Base-by-base conservation (phyloP, 495 filamentous ascomycete genomes). In the Lindgomyces ingoldianus region DNA sequence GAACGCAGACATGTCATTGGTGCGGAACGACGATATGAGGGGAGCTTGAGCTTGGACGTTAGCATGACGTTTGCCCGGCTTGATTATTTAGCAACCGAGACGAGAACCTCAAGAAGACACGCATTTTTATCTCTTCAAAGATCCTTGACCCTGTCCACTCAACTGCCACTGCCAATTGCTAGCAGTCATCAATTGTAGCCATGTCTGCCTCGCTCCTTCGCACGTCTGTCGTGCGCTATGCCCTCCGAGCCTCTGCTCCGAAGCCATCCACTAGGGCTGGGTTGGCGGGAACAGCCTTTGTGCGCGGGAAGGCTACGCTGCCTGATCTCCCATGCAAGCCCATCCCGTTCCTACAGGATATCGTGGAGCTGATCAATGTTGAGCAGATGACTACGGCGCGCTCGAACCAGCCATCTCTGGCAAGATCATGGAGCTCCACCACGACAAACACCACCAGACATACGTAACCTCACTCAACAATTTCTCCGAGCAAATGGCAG, bases 361-460 rank as follows among this genome's bases (percentile, higher is more conserved):
- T 24, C 52, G 29, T n/a, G 14, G 18, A 16, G 1, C 50, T 60
- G 22, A 67, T 39, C 16, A 10, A 44, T 39, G 1, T 16, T 25
- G 18, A 12, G 27, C 30, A 79, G 77, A 79, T 60, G 77, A 78
- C 74, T 79, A 77, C 57, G 75, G 74, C 68, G 94, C 91, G 24
- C 91, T 98, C 72, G 94, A 98, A 77, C 94, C 94, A 67, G 78
- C 89, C 75, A 95, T 98, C 80, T 93, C 89, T 44, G 93, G 91
- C 79, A 87, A 91, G 83, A 98, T 98, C 81, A 98, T 98, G 94
- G 93, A 98, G 83, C 82, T 91, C 8, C 89, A 91, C 78, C 85
- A 91, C 83, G 81, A 79, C 72, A 89, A 87, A 72, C 89, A 91
- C 79, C 89, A 91, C 79, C 80, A 89, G 70, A 89, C 88, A 62